Evolutionary conservation across 1,284 basidiomycete genomes (phyloP).

Genomic region (Moesziomyces sp.): DNA sequence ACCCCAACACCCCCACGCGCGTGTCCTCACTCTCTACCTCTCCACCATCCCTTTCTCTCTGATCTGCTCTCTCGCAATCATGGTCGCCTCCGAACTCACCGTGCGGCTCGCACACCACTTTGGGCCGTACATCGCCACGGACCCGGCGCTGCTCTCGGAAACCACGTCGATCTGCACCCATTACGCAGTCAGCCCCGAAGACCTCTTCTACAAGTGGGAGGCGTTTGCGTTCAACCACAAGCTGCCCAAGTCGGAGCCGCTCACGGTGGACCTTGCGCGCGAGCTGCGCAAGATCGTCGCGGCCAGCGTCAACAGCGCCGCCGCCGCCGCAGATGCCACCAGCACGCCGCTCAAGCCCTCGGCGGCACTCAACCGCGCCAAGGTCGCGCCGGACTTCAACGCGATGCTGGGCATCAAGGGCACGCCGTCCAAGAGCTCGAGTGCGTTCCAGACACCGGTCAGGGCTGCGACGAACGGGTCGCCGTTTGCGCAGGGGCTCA

Average conservation of each 20-base stretch:
- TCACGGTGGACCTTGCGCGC: constrained; percentile 41
- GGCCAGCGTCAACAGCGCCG: constrained; percentile 21
- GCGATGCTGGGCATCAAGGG: constrained; percentile 33
- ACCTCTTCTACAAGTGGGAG: constrained; percentile 60
- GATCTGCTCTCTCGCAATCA: background rate
- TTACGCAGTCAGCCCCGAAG: constrained; percentile 45
- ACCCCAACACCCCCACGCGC: background rate
- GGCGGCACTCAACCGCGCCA: constrained; percentile 28
- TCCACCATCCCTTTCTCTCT: background rate
- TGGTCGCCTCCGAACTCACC: constrained; percentile 31
- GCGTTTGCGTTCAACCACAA: constrained; percentile 50
- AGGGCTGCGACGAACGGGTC: constrained; percentile 6
- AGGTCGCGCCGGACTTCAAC: constrained; percentile 21
- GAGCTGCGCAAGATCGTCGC: constrained; percentile 49
- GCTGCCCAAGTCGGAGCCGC: constrained; percentile 32
- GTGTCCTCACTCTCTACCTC: background rate
- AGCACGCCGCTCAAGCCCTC: constrained; percentile 38
- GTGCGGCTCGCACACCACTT: constrained; percentile 31
- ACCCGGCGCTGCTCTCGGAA: constrained; percentile 38
- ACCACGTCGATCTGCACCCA: constrained; percentile 45
- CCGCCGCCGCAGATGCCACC: background rate
- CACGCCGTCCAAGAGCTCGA: constrained; percentile 19
- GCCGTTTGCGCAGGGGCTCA: constrained; percentile 7
- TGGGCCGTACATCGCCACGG: constrained; percentile 32
- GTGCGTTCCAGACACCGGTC: constrained; percentile 30